phyloP scores from a whole-genome alignment of 2,329 filamentous ascomycete species.

The Paraphoma sp. region DNA sequence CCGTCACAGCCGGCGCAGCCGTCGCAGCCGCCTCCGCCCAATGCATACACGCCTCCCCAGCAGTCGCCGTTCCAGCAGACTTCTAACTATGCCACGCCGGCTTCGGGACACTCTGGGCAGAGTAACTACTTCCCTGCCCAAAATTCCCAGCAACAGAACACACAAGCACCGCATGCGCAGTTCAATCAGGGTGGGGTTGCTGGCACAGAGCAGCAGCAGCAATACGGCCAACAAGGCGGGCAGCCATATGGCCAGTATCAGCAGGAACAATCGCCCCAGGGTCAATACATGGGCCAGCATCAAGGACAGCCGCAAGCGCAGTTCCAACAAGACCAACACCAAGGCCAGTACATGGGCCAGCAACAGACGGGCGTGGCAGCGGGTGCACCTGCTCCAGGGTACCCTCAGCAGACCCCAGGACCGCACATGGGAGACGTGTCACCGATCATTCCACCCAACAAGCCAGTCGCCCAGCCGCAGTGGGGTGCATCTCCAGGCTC shows the following conservation, averaged over 20 bases:
- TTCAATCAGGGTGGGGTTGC: constrained; percentile 2
- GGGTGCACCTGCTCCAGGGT: constrained; percentile 8
- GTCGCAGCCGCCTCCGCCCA: constrained; percentile 19
- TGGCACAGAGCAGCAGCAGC: constrained; percentile 6
- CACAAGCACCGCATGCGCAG: constrained; percentile 4
- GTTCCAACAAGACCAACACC: constrained; percentile 13
- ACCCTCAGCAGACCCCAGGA: constrained; percentile 13
- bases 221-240: constrained; percentile 17
- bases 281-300: constrained; percentile 7
- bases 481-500: constrained; percentile 8
- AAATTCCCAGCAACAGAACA: constrained; percentile 16
- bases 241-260: constrained; percentile 13
- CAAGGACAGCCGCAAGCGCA: constrained; percentile 7
- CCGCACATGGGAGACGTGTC: constrained; percentile 15
- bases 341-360: constrained; percentile 24
- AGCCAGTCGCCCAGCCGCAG: constrained; percentile 11
- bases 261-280: neutral
- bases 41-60: constrained; percentile 27
- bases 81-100: constrained; percentile 28
- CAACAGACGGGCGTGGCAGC: constrained; percentile 39
- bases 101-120: constrained; percentile 27
- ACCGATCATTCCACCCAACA: constrained; percentile 11
- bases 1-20: constrained; percentile 4
- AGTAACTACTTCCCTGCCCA: constrained; percentile 38
- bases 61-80: constrained; percentile 32